phyloP scores from a whole-genome alignment of 108 stramenopile genomes.

The Bacterosira constricta region DNA sequence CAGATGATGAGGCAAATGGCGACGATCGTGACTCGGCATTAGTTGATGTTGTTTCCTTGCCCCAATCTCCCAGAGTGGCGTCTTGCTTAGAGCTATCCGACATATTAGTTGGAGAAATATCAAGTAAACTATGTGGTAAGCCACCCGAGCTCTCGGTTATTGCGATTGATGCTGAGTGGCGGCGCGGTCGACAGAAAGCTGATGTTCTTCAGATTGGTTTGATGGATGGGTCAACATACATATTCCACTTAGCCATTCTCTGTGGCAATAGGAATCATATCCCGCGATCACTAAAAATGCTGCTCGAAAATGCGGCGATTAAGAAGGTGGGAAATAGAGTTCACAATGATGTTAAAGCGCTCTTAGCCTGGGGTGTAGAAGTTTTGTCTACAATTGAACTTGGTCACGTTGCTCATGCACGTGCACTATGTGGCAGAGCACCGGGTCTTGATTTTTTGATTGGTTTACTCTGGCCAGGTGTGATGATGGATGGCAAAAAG shows the following conservation, averaged over 20 bases:
- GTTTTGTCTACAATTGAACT: background rate
- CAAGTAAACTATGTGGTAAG: too few relatives aligned
- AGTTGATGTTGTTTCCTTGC: constrained; percentile 3
- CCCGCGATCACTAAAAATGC: constrained; percentile 1
- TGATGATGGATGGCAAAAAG: constrained; percentile 6
- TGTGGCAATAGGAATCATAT: background rate
- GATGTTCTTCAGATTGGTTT: background rate
- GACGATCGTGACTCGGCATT: background rate
- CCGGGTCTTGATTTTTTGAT: background rate
- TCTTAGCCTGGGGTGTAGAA: background rate
- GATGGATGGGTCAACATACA: background rate
- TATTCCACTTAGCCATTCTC: constrained; percentile 6
- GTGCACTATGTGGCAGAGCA: background rate
- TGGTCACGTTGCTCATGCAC: background rate
- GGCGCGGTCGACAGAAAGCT: background rate
- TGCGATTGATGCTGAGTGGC: constrained; percentile 6
- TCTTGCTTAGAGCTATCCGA: too few relatives aligned
- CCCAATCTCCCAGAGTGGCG: background rate
- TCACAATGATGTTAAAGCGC: constrained; percentile 5
- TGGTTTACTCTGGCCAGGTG: constrained; percentile 1
- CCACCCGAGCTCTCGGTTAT: background rate
- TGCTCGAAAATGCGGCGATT: background rate
- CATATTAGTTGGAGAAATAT: too few relatives aligned
- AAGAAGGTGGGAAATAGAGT: constrained; percentile 10
- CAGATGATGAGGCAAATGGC: too few relatives aligned